phyloP scores from a whole-genome alignment of 2,329 filamentous ascomycete species.

The Hypoxylon sp. region DNA sequence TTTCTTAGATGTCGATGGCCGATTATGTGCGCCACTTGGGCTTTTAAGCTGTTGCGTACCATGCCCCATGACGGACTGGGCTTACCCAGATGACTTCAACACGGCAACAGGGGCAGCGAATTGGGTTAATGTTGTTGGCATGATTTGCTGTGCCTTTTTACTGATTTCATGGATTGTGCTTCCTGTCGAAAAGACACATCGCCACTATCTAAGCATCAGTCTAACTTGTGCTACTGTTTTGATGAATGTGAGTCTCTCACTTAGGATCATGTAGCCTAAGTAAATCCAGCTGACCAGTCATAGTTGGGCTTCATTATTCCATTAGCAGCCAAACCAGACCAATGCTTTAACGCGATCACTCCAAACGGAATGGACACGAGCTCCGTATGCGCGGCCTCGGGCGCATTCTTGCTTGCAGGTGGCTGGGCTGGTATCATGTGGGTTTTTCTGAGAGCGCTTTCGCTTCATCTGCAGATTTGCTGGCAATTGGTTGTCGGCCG shows the following conservation, averaged over 20 bases:
- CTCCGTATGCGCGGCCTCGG: conserved; percentile 87
- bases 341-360: conserved; percentile 92
- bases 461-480: conserved; percentile 96
- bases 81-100: conserved; percentile 71
- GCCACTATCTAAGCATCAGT: conserved; percentile 94
- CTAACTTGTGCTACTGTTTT: conserved; percentile 80
- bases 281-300: conserved; percentile 20
- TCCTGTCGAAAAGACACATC: conserved; percentile 88
- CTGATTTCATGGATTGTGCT: conserved; percentile 83
- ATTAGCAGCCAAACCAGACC: conserved; percentile 79
- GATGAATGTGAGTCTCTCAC: conserved; percentile 76
- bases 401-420: conserved; percentile 86
- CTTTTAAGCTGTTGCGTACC: conserved; percentile 83
- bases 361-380: conserved; percentile 91
- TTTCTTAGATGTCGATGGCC: conserved; percentile 63
- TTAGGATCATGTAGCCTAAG: not conserved
- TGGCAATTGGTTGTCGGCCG: conserved; percentile 93
- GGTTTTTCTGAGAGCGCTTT: conserved; percentile 90
- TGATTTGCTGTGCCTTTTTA: conserved; percentile 80
- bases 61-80: conserved; percentile 87
- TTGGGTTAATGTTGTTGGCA: conserved; percentile 83
- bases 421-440: conserved; percentile 89
- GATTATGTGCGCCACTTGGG: conserved; percentile 66
- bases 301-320: conserved; percentile 93
- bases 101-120: conserved; percentile 76